Evolutionary conservation across 2,329 filamentous ascomycete genomes (phyloP).

Genomic region (Lachnellula cervina): DNA sequence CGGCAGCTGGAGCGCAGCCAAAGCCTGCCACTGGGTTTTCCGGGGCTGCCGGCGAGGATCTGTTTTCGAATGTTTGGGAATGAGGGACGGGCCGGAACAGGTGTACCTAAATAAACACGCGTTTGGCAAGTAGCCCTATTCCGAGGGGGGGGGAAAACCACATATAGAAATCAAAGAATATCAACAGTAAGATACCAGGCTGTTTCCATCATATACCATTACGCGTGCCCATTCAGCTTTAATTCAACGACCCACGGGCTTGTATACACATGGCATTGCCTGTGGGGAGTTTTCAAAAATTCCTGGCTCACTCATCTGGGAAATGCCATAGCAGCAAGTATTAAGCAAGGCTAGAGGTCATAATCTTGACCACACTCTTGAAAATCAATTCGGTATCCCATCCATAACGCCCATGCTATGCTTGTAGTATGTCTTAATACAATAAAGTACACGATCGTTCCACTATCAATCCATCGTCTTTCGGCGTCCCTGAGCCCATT

Average conservation of each 20-base stretch:
- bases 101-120: background rate
- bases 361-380: background rate
- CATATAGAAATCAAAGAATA: slow-evolving; percentile 9
- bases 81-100: slow-evolving; percentile 34
- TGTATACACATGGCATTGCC: no score
- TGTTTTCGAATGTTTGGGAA: slow-evolving; percentile 96
- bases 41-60: slow-evolving; percentile 68
- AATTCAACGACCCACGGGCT: no score
- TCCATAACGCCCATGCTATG: slow-evolving; percentile 31
- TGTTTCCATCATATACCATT: background rate
- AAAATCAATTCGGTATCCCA: slow-evolving; percentile 1
- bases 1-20: slow-evolving; percentile 38
- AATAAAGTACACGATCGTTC: slow-evolving; percentile 17
- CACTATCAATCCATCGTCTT: background rate
- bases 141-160: background rate
- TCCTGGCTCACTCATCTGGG: no score
- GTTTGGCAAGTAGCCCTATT: background rate
- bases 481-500: background rate
- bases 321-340: no score
- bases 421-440: slow-evolving; percentile 20
- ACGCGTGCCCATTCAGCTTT: no score
- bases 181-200: background rate
- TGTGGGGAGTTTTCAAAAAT: no score
- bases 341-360: no score
- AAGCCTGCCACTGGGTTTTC: slow-evolving; percentile 58